phyloP scores from a whole-genome alignment of 768 basidiomycete species.

The Flagelloscypha sp. region DNA sequence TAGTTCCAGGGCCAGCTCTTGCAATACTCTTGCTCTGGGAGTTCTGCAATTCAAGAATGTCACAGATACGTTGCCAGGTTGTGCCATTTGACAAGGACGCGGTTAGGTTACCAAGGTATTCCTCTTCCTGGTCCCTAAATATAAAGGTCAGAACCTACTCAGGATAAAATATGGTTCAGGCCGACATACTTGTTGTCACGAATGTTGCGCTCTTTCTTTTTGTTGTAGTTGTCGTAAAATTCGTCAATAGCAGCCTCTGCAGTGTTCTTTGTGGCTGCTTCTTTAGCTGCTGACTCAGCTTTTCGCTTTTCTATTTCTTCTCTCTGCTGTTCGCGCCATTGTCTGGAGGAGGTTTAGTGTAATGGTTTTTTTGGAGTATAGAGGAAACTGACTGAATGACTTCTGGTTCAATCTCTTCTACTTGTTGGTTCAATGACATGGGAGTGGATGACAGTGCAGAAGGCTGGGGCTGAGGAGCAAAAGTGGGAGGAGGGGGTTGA shows the following conservation, averaged over 20 bases:
- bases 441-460: constrained; percentile 66
- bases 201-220: constrained; percentile 85
- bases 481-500: constrained; percentile 41
- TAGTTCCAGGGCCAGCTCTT: constrained; percentile 77
- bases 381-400: constrained; percentile 63
- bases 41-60: constrained; percentile 81
- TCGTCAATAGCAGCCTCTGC: constrained; percentile 85
- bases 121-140: constrained; percentile 76
- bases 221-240: constrained; percentile 83
- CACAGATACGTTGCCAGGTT: constrained; percentile 93
- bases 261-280: constrained; percentile 74
- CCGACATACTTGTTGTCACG: constrained; percentile 85
- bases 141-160: constrained; percentile 1
- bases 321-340: constrained; percentile 84
- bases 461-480: constrained; percentile 71
- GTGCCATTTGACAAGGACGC: constrained; percentile 81
- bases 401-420: constrained; percentile 76
- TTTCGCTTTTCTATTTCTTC: constrained; percentile 80
- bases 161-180: constrained; percentile 5
- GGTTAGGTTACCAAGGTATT: constrained; percentile 64
- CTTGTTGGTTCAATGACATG: constrained; percentile 56
- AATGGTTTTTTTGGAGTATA: too few relatives aligned
- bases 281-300: constrained; percentile 64
- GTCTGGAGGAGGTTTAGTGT: constrained; percentile 30
- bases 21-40: constrained; percentile 96